Conservation (phyloP, 2,329 filamentous ascomycete genomes). For the Xylaria sp. region DNA sequence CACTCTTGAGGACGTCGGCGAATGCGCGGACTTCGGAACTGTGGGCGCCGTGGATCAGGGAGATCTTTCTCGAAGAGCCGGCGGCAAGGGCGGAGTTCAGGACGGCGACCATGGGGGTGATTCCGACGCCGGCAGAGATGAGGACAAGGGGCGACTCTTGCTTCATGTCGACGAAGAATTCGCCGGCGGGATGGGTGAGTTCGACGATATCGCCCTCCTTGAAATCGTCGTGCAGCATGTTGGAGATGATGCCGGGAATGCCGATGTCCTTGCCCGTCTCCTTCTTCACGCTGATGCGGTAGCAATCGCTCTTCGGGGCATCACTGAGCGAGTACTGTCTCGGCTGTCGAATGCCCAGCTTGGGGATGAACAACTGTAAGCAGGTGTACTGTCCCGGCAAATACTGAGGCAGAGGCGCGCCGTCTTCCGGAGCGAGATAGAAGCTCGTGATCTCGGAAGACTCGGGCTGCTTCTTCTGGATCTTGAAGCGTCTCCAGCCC, state of each 20-base stretch:
- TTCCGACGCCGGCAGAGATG: constrained; percentile 62
- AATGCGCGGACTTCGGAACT: constrained; percentile 51
- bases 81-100: constrained; percentile 43
- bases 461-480: constrained; percentile 58
- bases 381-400: constrained; percentile 70
- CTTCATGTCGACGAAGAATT: constrained; percentile 55
- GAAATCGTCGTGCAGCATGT: constrained; percentile 45
- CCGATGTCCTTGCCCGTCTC: constrained; percentile 40
- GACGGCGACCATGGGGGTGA: constrained; percentile 62
- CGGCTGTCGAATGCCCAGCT: constrained; percentile 60
- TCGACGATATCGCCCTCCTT: constrained; percentile 49
- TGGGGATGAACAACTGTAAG: constrained; percentile 56
- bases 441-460: constrained; percentile 59
- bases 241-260: constrained; percentile 47
- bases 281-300: constrained; percentile 70
- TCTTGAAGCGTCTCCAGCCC: constrained; percentile 48
- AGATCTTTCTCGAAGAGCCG: constrained; percentile 43
- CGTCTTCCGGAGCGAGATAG: constrained; percentile 62
- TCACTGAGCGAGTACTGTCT: constrained; percentile 73
- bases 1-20: constrained; percentile 40
- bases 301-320: constrained; percentile 46
- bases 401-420: constrained; percentile 51
- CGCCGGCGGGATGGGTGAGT: constrained; percentile 51
- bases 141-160: constrained; percentile 54
- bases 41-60: constrained; percentile 59